Evolutionary conservation across 352 stramenopile genomes (phyloP), one percentile per base, ranked within the genome.

Genomic region (Phytophthora pseudosyringae): DNA sequence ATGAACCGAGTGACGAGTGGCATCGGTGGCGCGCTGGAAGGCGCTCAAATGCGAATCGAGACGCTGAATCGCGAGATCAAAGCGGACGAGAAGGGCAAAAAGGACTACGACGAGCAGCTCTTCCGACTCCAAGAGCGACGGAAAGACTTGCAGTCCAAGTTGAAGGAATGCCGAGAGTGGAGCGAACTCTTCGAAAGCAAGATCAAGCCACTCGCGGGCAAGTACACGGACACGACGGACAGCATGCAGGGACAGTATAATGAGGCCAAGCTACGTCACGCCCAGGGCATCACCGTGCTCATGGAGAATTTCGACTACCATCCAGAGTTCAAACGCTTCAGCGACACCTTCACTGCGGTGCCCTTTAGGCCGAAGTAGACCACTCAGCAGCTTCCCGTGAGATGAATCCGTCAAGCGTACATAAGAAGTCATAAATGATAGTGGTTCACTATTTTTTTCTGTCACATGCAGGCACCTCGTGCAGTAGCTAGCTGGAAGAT

Each of bases 301-400:
- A 89, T 96, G 47, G 75, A 94, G 33, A 88, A 96, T 51, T 97
- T 97, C 49, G 84, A 94, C 59, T 96, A 97, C 67, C 89, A 97
- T 56, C 89, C 89, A 5, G 85, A 92, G 59, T 97, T 93, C 73
- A 96, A 96, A 65, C 88, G 87, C 48, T 90, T 86, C 57, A 94
- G 86, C 67, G 89, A 95, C 67, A 88, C 76, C 31, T 97, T 97
- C 71, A 90, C 82, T 0, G 89, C 88, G 1, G 83, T 94, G 38
- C 87, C 87, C 0, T 96, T 96, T 63, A 71, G 65, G 29, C 82
- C 83, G 9, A 91, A 91, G 57, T 91, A 67, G 32, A 48, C 1
- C 8, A n/a, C n/a, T n/a, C n/a, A 21, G n/a, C 25, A 47, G 13
- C 18, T 46, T 38, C 13, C 11, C 46, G 7, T 21, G 48, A 64